Conservation (phyloP, 495 filamentous ascomycete species). For the Annulohypoxylon stygium region DNA sequence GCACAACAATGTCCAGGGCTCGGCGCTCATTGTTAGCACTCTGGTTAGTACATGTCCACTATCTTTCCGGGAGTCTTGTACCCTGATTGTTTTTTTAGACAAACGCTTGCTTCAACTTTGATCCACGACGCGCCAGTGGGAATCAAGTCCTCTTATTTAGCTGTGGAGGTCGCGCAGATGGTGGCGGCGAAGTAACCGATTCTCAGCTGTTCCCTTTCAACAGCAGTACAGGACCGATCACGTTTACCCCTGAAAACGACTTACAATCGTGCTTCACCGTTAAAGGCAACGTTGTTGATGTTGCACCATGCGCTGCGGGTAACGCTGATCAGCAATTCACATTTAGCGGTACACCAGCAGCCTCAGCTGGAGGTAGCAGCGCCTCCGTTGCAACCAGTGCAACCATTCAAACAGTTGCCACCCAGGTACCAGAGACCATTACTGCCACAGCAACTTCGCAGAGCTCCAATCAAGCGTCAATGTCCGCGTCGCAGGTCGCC, state of each 20-base stretch:
- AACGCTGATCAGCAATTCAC: constrained; percentile 63
- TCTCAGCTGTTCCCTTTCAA: constrained; percentile 65
- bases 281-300: constrained; percentile 60
- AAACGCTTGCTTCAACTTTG: constrained; percentile 69
- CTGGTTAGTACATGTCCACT: constrained; percentile 50
- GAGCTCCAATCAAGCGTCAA: constrained; percentile 14
- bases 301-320: constrained; percentile 57
- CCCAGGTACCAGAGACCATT: constrained; percentile 11
- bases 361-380: constrained; percentile 22
- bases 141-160: constrained; percentile 66
- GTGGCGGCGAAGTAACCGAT: constrained; percentile 62
- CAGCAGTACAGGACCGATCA: constrained; percentile 56
- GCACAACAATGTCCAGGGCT: constrained; percentile 59
- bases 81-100: constrained; percentile 52
- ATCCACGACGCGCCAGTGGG: constrained; percentile 60
- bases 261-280: constrained; percentile 61
- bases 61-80: neutral
- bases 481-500: constrained; percentile 22
- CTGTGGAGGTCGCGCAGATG: constrained; percentile 69
- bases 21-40: constrained; percentile 66
- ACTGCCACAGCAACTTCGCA: constrained; percentile 28
- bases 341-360: constrained; percentile 53
- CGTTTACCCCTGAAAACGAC: constrained; percentile 59
- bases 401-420: constrained; percentile 5
- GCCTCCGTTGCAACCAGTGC: constrained; percentile 10